These are phyloP conservation scores for Penicillium sp. DNA, from an alignment of 2,329 filamentous ascomycete genomes.

Conservation along the genomic window DNA sequence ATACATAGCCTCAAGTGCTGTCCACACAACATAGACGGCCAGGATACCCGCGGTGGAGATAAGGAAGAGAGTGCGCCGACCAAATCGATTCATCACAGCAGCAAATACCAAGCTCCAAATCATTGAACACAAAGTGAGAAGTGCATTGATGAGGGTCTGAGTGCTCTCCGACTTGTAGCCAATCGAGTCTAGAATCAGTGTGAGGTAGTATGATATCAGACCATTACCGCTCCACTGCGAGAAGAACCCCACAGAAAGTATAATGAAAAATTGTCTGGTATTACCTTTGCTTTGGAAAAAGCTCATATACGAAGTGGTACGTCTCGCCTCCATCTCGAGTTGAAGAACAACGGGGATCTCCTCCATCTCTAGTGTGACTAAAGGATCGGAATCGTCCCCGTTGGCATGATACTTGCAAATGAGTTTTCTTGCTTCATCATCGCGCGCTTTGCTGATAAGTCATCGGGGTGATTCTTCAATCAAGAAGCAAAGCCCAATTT, in stretches of 20 bases:
- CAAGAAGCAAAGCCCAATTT: background rate
- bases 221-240: constrained; percentile 32
- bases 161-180: constrained; percentile 50
- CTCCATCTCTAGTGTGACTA: constrained; percentile 45
- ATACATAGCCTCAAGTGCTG: constrained; percentile 6
- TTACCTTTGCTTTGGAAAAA: constrained; percentile 5
- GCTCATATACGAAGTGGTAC: constrained; percentile 4
- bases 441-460: constrained; percentile 27
- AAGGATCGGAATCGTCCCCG: constrained; percentile 56
- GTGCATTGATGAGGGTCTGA: constrained; percentile 56
- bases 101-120: constrained; percentile 57
- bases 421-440: constrained; percentile 61
- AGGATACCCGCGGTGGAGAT: constrained; percentile 23
- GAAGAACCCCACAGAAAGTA: constrained; percentile 9
- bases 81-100: constrained; percentile 51
- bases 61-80: constrained; percentile 45
- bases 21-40: constrained; percentile 10
- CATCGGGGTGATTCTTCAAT: constrained; percentile 2
- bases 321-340: constrained; percentile 21
- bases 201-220: constrained; percentile 56
- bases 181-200: constrained; percentile 53
- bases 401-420: constrained; percentile 65
- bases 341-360: constrained; percentile 36
- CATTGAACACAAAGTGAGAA: constrained; percentile 57
- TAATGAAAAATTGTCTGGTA: background rate